Percentiles rank a stretch among this genome's conserved stretches.
phyloP scores from a whole-genome alignment of 1,284 basidiomycete genomes.

The Trametes versicolor region DNA sequence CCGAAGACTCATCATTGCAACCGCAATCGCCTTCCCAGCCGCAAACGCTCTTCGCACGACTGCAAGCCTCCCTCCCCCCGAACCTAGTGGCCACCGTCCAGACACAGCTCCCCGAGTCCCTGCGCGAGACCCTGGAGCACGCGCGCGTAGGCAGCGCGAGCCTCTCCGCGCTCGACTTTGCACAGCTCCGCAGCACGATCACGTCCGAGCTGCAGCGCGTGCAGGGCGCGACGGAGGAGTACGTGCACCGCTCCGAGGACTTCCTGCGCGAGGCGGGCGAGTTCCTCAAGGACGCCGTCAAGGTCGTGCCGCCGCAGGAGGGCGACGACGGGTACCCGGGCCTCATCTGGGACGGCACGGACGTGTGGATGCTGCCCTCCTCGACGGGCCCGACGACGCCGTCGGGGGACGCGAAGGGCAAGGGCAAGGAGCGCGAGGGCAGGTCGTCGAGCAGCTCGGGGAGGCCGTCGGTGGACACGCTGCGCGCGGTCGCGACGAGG shows the following conservation, averaged over 20 bases:
- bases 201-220: constrained; percentile 77
- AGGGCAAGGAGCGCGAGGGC: constrained; percentile 56
- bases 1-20: constrained; percentile 20
- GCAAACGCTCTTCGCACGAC: constrained; percentile 70
- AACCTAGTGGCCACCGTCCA: constrained; percentile 77
- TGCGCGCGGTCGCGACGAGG: constrained; percentile 71
- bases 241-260: constrained; percentile 82
- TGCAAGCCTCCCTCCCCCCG: constrained; percentile 77
- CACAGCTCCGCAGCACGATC: constrained; percentile 71
- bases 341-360: constrained; percentile 82
- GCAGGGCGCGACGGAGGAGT: constrained; percentile 82
- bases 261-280: constrained; percentile 79
- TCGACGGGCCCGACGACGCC: constrained; percentile 33
- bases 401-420: constrained; percentile 41
- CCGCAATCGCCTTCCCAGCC: constrained; percentile 39
- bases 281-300: constrained; percentile 86
- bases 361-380: constrained; percentile 78
- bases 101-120: constrained; percentile 70
- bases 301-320: constrained; percentile 86
- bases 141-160: constrained; percentile 51
- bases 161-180: constrained; percentile 61
- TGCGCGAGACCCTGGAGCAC: constrained; percentile 59
- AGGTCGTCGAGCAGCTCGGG: constrained; percentile 33
- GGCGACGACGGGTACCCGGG: constrained; percentile 49
- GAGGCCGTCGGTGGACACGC: constrained; percentile 51